Evolutionary conservation across 768 basidiomycete genomes (phyloP).

Genomic region (Calocera cornea): DNA sequence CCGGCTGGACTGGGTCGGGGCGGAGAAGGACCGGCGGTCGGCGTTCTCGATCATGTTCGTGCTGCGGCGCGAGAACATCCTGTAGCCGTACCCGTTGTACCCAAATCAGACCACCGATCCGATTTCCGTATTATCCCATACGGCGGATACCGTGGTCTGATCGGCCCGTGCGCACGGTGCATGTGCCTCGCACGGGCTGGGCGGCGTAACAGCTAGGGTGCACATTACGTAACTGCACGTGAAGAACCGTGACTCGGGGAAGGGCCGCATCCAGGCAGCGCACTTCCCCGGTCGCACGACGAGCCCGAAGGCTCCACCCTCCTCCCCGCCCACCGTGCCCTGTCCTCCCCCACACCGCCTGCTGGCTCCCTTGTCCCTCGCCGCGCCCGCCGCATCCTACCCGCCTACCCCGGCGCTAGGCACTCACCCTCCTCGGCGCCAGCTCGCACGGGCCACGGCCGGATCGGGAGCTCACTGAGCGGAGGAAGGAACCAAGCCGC

Average conservation of each 20-base stretch:
- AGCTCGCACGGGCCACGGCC: too few relatives aligned
- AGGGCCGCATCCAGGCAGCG: not conserved
- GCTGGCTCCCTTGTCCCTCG: not conserved
- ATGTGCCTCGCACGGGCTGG: too few relatives aligned
- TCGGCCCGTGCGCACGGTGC: too few relatives aligned
- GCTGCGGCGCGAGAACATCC: not conserved
- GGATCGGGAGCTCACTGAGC: too few relatives aligned
- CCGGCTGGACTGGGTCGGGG: conserved; percentile 57
- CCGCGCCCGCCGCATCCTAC: not conserved
- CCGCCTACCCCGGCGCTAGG: not conserved
- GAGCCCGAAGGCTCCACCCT: not conserved
- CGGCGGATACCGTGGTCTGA: not conserved
- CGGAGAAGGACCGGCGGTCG: conserved; percentile 65
- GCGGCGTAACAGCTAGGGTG: too few relatives aligned
- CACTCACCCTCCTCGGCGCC: too few relatives aligned
- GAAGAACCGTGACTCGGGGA: conserved; percentile 1
- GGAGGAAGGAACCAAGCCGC: too few relatives aligned
- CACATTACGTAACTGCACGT: not conserved
- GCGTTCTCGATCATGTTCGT: conserved; percentile 53
- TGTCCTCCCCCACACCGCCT: not conserved
- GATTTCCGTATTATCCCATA: not conserved
- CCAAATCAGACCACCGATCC: not conserved
- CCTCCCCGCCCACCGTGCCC: not conserved
- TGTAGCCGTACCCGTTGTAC: not conserved
- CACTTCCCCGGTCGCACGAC: not conserved